Conservation (phyloP, 495 filamentous ascomycete species). For the Lophium mytilinum region DNA sequence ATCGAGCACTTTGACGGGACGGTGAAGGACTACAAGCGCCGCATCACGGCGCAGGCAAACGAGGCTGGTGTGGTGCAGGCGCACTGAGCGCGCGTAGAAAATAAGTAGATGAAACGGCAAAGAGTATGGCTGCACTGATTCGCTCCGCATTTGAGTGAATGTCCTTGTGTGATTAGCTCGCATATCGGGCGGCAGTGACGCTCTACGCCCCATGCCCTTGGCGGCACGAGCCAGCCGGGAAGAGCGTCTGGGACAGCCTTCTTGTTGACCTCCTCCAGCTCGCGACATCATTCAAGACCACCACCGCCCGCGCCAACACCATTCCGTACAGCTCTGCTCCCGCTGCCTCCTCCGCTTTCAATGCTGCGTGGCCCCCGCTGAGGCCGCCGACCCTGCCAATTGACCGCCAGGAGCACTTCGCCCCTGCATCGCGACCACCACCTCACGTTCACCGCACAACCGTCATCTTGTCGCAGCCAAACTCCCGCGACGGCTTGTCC, state of each 20-base stretch:
- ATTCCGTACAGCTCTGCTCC: neutral
- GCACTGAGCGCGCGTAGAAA: conserved; percentile 18
- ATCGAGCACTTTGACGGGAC: conserved; percentile 96
- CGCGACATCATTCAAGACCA: neutral
- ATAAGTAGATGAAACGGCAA: neutral
- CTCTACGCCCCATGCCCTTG: neutral
- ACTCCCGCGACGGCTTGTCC: conserved; percentile 58
- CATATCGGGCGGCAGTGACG: too few relatives aligned
- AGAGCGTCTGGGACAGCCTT: too few relatives aligned
- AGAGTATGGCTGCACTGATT: too few relatives aligned
- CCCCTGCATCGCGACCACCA: neutral
- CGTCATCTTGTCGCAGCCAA: conserved; percentile 63
- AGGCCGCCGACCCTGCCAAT: too few relatives aligned
- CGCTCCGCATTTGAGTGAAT: neutral
- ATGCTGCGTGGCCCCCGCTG: neutral
- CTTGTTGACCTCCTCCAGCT: neutral
- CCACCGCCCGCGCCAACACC: neutral
- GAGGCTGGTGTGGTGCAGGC: conserved; percentile 68
- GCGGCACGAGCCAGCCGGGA: neutral
- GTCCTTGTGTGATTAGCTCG: neutral
- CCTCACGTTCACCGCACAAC: conserved; percentile 26
- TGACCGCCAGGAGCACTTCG: too few relatives aligned
- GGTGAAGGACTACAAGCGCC: conserved; percentile 96
- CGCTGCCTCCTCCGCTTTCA: neutral
- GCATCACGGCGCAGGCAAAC: conserved; percentile 85